Evolutionary conservation across 2,329 filamentous ascomycete species (phyloP).

Genomic region (Pseudogymnoascus sp.): DNA sequence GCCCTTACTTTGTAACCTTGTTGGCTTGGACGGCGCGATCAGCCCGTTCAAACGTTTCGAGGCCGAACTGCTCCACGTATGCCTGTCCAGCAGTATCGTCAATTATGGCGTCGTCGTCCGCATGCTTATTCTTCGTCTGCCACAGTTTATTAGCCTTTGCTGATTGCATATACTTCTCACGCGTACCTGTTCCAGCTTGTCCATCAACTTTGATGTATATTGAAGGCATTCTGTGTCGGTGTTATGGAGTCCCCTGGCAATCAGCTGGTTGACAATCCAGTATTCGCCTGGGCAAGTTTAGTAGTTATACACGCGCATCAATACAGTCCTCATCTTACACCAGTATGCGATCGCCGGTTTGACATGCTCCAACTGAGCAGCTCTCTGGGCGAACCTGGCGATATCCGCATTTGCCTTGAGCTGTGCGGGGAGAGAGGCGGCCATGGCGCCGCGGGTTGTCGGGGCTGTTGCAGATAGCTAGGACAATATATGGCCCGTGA

Average conservation of each 20-base stretch:
- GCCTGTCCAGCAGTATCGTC: constrained; percentile 83
- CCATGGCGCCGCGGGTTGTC: constrained; percentile 47
- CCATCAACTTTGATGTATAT: constrained; percentile 81
- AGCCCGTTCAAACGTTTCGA: constrained; percentile 78
- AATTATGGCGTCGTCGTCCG: constrained; percentile 70
- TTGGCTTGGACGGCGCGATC: constrained; percentile 75
- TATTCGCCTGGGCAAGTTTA: constrained; percentile 58
- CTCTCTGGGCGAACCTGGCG: constrained; percentile 73
- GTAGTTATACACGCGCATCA: background rate
- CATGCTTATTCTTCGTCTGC: constrained; percentile 63
- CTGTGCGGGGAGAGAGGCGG: constrained; percentile 58
- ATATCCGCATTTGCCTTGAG: constrained; percentile 70
- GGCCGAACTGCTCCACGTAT: constrained; percentile 88
- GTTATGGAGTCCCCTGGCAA: constrained; percentile 70
- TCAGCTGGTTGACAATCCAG: constrained; percentile 87
- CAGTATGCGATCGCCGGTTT: constrained; percentile 91
- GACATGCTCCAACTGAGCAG: constrained; percentile 71
- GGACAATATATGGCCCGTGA: background rate
- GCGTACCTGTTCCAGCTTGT: constrained; percentile 71
- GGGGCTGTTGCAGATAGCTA: background rate
- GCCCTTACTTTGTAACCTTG: constrained; percentile 73
- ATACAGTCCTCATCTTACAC: constrained; percentile 54
- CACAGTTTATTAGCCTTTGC: constrained; percentile 8
- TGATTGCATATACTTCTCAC: background rate
- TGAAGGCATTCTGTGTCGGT: constrained; percentile 66